Base-by-base conservation (phyloP, 306 rosid species). In the Dryas octopetala region DNA sequence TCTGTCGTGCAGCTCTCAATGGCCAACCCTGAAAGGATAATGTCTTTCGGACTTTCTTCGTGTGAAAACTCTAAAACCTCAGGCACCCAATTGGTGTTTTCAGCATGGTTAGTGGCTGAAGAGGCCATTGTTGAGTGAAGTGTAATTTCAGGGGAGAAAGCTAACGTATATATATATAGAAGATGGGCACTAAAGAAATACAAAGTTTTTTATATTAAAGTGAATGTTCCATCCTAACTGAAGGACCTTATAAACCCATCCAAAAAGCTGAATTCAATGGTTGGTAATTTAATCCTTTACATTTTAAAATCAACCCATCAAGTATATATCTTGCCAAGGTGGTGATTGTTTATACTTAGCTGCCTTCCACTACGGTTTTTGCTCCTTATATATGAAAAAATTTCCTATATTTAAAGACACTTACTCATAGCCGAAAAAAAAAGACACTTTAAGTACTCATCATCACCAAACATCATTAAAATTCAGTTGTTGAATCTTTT, bases 1-100 rank as follows among this genome's bases (percentile, higher is more conserved):
- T 55, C 68, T 51, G 44, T 32, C 38, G 38, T 32, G 38, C 38
- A 32, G 38, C 1, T 1, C 38, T 32, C 38, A 23, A 28, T 85
- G 86, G 81, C 74, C 57, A 82, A 82, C 82, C 89, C 61, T 32
- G 38, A 1, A 32, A 32, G 3, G 62, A 49, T 63, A 68, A 28
- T 66, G 45, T 63, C 70, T 44, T 4, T 63, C 17, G 38, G 52
- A 55, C 15, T n/a, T n/a, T 74, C 52, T 38, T 52, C 76, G 26
- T 68, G 59, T 26, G 70, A 62, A 19, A 19, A 19, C 70, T 62
- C 71, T 10, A 5, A 9, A 4, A 55, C 14, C 67, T 76, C 66
- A 1, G 6, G 43, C 74, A 17, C 64, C 74, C 47, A 49, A 48
- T 41, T 70, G 52, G 59, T 59, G 71, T 62, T 44, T 62, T 78